Base-by-base conservation (phyloP, 139 green algal species). In the Chlamydomonas eustigma region DNA sequence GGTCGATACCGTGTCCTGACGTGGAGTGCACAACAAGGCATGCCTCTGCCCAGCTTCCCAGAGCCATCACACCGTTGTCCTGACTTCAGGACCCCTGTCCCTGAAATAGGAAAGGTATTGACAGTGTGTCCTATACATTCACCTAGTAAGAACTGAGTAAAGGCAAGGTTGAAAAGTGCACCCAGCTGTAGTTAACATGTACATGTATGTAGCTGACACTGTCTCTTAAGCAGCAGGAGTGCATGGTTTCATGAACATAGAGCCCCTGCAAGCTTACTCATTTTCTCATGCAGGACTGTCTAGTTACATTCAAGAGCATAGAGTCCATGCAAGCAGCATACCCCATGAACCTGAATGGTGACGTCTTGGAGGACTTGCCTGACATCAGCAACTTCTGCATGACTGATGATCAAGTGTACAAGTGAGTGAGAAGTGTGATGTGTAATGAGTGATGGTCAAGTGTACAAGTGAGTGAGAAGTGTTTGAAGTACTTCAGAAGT, bases 331-430 rank as follows among this genome's bases (percentile, higher is more conserved):
- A 39, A 5, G 38, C 74, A 0, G 84, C 83, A 0, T 67, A 84
- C 28, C 86, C 86, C 2, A 70, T 69, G 64, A 81, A 81, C 5
- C 30, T 91, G 39, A 58, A 89, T 44, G 90, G 85, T 0, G 90
- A 94, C 73, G 70, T 90, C 1, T 24, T 93, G 1, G 69, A n/a
- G 0, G 90, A 94, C 76, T 50, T 94, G 73, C 87, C 87, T 0
- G 8, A 64, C 0, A 72, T 92, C 0, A 33, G 35, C 71, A 92
- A 91, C 79, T 91, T 81, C 39, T 67, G 70, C 28, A 32, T 87
- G 65, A 33, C 52, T 39, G 85, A 90, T 34, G 34, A 32, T 1
- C 2, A 6, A 0, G 31, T 71, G 4, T 90, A 87, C 65, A 71
- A 37, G 50, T 81, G 64, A 64, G 71, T 33, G 6, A 8, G 6